Base-by-base conservation (phyloP, 495 filamentous ascomycete species). In the Xylaria longipes region DNA sequence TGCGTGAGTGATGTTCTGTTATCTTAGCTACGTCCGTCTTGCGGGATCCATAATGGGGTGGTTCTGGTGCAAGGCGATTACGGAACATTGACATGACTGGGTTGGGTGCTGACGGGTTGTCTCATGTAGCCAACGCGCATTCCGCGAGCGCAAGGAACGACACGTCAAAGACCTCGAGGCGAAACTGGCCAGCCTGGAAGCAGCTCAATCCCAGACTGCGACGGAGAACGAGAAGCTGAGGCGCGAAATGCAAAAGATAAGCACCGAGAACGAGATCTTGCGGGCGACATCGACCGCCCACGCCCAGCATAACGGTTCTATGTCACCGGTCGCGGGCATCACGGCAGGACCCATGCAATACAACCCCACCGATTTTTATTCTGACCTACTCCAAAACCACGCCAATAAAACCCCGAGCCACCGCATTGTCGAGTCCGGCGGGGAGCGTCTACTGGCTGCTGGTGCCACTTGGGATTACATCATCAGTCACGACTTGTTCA, bases 61-160 rank as follows among this genome's bases (percentile, higher is more conserved):
- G 1, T 22, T 15, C 33, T 7, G n/a, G 33, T 17, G 45, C n/a
- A n/a, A 22, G 29, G 39, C 22, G 20, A 15, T n/a, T 48, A 31
- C 33, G 20, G 41, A 29, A 54, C 41, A 29, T 25, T 17, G n/a
- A 14, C 52, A 35, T 52, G 9, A 12, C n/a, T 58, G 15, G 17
- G 27, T n/a, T 31, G 12, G 22, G 20, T 37, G 56, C 68, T 70
- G 37, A 71, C 69, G 2, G 27, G 12, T 60, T 20, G 50, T 50
- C n/a, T 54, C 20, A 66, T 57, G 39, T 66, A 71, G 95, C 41
- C 96, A 99, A 84, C 91, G 96, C 76, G 96, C 96, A 58, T 99
- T 98, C 80, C 94, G 96, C 69, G 96, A 99, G 80, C 92, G 96
- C 73, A 99, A 98, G 82, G 96, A 98, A 79, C 89, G 91, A 54